Base-by-base conservation (phyloP, 306 rosid species). In the Glycine tomentella region DNA sequence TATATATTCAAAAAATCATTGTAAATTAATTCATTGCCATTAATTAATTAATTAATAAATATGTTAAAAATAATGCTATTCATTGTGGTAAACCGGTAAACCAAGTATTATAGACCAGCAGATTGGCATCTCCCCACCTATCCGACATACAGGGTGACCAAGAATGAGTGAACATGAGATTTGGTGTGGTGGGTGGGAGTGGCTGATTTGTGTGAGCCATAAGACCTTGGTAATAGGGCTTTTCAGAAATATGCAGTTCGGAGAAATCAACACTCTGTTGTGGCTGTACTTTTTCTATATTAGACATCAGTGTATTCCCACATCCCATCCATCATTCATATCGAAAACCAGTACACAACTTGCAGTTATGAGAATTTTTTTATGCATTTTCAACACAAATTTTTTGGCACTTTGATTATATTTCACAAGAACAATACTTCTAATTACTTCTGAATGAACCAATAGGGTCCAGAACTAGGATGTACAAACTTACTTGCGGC, bases 401-500 rank as follows among this genome's bases (percentile, higher is more conserved):
- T 8, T 34, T 0, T 1, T 25, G 31, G 2, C 20, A 33, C 72
- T 15, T 44, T 68, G 9, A n/a, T 16, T 25, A 25, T 25, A 25
- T 2, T 25, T 25, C 31, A 25, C 31, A 25, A 25, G 31, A 25
- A 1, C 2, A 25, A 25, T 25, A 25, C 1, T 25, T 25, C 31
- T 25, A 25, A 25, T 25, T 25, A 25, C 31, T 25, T 25, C 31
- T 25, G 31, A 25, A 36, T 8, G 57, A 67, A 58, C 15, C 42
- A 72, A 2, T 61, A 74, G 50, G 33, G 16, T 50, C 55, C 69
- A 63, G 49, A 5, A 25, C 20, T 20, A 20, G 20, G 20, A 1
- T 20, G 20, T 20, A 20, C 20, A 20, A 20, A 20, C 98, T 78
- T 85, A 95, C 99, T 95, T 95, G 92, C 99, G 98, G 87, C 99